These are phyloP conservation scores for Effrenium voratum DNA, from an alignment of 73 alveolate species.

Conservation along the genomic window DNA sequence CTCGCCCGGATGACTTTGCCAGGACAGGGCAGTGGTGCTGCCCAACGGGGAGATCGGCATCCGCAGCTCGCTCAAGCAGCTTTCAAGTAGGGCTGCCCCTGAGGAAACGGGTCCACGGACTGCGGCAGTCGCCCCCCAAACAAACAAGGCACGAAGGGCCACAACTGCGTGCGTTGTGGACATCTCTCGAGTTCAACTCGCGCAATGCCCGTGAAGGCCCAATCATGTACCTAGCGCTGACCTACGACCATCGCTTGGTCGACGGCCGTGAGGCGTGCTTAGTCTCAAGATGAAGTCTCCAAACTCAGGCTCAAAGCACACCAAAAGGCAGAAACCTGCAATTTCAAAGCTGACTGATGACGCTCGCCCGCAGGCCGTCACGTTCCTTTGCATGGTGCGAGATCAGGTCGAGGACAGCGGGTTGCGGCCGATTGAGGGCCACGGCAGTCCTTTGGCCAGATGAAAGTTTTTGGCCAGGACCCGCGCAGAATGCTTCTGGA, in stretches of 20 bases:
- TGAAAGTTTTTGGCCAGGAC: neutral
- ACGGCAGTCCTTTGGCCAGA: neutral
- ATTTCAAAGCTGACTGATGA: neutral
- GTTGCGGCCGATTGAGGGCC: neutral
- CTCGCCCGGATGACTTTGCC: too few relatives aligned
- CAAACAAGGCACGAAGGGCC: too few relatives aligned
- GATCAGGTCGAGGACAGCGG: conserved; percentile 95
- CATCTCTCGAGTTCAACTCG: neutral
- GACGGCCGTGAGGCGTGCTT: conserved; percentile 96
- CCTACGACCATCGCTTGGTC: conserved; percentile 96
- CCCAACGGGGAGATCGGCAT: conserved; percentile 93
- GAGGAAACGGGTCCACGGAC: neutral
- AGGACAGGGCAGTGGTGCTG: conserved; percentile 87
- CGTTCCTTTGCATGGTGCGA: conserved; percentile 95
- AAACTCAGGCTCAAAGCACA: too few relatives aligned
- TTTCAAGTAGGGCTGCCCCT: neutral
- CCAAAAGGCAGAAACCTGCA: too few relatives aligned
- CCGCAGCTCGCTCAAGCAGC: neutral
- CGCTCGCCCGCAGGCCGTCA: conserved; percentile 77
- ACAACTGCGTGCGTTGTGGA: too few relatives aligned
- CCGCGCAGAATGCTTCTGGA: conserved; percentile 90
- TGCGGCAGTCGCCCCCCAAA: too few relatives aligned
- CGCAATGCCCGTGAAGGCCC: conserved; percentile 91
- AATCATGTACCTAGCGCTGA: conserved; percentile 96
- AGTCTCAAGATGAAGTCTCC: too few relatives aligned